phyloP scores from a whole-genome alignment of 257 asterid species.

The Nemophila menziesii region DNA sequence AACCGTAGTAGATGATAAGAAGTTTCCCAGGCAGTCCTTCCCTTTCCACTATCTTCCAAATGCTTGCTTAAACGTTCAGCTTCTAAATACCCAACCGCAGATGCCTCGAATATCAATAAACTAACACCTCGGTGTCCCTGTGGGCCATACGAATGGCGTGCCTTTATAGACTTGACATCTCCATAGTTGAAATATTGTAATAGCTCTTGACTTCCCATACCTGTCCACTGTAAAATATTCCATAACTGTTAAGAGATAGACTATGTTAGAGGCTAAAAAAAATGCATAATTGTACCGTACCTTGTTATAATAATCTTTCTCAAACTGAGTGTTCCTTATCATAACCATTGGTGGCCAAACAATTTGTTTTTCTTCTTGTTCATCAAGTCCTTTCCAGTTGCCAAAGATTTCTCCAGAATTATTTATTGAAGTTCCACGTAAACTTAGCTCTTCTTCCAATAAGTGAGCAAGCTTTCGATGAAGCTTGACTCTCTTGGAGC shows the following conservation, averaged over 20 bases:
- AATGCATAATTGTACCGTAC: constrained; percentile 10
- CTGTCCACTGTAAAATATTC: constrained; percentile 22
- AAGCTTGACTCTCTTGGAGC: constrained; percentile 21
- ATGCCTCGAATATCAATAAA: constrained; percentile 26
- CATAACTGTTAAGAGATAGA: neutral
- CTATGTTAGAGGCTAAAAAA: too few relatives aligned
- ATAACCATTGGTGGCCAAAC: constrained; percentile 41
- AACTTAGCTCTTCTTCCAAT: constrained; percentile 31
- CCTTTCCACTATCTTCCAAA: constrained; percentile 19
- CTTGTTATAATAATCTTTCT: constrained; percentile 28
- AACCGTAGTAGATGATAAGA: constrained; percentile 2
- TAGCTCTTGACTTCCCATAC: constrained; percentile 40
- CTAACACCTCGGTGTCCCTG: constrained; percentile 47
- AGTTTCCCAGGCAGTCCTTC: constrained; percentile 26
- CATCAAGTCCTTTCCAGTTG: constrained; percentile 19
- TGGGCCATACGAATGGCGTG: constrained; percentile 35
- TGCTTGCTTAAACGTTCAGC: constrained; percentile 27
- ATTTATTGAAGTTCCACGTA: constrained; percentile 21
- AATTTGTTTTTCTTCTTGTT: constrained; percentile 19
- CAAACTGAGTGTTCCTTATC: constrained; percentile 26
- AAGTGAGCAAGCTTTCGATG: constrained; percentile 31
- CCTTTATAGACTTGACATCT: constrained; percentile 21
- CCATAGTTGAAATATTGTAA: constrained; percentile 22
- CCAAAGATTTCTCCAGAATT: constrained; percentile 26
- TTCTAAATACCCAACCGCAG: constrained; percentile 33